Base-by-base conservation (phyloP, 352 stramenopile species). In the Phytopythium vexans region DNA sequence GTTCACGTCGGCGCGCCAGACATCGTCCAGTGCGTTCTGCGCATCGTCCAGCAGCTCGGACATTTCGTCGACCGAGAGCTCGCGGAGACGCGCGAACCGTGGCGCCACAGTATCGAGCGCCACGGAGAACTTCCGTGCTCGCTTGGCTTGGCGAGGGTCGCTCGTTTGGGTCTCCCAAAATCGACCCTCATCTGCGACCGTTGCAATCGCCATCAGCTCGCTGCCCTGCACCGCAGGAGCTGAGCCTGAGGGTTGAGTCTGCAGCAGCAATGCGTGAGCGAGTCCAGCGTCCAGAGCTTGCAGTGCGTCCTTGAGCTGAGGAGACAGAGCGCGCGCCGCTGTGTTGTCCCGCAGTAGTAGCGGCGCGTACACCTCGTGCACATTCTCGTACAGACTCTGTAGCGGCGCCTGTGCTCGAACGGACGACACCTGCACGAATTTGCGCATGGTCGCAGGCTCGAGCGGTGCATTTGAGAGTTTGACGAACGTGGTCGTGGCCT, bases 21-120 rank as follows among this genome's bases (percentile, higher is more conserved):
- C 76, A 56, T 96, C 87, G 42, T 98, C 90, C 4, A 96, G 74
- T 4, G 82, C 80, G 39, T 95, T 93, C 8, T 77, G 79, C 0
- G 79, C 84, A 27, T 94, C 70, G 15, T 97, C 89, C 6, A 97
- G 68, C 32, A 97, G 52, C 56, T 97, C 90, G 14, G 57, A 61
- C 75, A 97, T 89, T 32, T 95, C 82, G 41, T 87, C 71, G 21
- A 92, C 70, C 11, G 55, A 73, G 34, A 97, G 63, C 14, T 80
- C 51, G 31, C 70, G 63, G 1, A 96, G 54, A 10, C 58, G 51
- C 8, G 68, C 68, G 61, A 89, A 97, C 10, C 81, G 66, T 61
- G 90, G 72, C n/a, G 92, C 72, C 34, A 96, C 73, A 9, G 82
- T 86, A 49, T 97, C 87, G 41, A 96, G 91, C 0, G 76, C 70